Evolutionary conservation across 768 basidiomycete genomes (phyloP).

Genomic region (Auricularia cornea): DNA sequence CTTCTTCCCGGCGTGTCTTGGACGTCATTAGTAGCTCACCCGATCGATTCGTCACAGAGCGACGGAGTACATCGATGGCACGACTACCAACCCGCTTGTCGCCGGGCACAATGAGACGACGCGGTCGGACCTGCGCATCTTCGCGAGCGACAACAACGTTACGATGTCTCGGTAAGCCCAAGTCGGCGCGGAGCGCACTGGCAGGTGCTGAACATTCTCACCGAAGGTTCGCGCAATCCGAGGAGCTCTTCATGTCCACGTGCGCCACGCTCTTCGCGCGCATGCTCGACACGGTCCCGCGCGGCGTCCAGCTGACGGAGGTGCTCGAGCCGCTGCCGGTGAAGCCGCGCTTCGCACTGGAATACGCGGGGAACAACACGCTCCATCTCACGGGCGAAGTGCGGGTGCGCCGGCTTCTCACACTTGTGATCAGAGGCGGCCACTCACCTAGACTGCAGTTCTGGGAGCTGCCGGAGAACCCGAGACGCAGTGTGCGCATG

Average conservation of each 20-base stretch:
- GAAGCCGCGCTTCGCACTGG: not conserved
- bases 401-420: not conserved
- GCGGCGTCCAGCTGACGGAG: constrained; percentile 34
- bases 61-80: constrained; percentile 31
- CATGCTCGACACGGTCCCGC: constrained; percentile 46
- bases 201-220: not conserved
- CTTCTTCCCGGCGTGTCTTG: constrained; percentile 27
- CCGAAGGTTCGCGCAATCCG: constrained; percentile 21
- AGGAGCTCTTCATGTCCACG: constrained; percentile 28
- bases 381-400: not conserved
- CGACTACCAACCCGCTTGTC: constrained; percentile 33
- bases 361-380: not conserved
- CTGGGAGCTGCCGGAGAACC: too few species aligned
- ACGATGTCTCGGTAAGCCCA: constrained; percentile 32
- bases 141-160: constrained; percentile 30
- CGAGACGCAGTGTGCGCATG: constrained; percentile 17
- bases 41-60: constrained; percentile 9
- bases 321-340: constrained; percentile 11
- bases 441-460: too few species aligned
- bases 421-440: not conserved
- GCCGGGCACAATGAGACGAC: constrained; percentile 25
- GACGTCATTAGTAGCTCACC: constrained; percentile 31
- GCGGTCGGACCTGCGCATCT: constrained; percentile 33
- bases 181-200: too few species aligned
- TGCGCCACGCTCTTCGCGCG: constrained; percentile 34